Percentiles rank a stretch among this genome's conserved stretches.
These are phyloP conservation scores for Fusarium neocosmosporiellum DNA, from an alignment of 2,329 filamentous ascomycete species.

Conservation along the genomic window DNA sequence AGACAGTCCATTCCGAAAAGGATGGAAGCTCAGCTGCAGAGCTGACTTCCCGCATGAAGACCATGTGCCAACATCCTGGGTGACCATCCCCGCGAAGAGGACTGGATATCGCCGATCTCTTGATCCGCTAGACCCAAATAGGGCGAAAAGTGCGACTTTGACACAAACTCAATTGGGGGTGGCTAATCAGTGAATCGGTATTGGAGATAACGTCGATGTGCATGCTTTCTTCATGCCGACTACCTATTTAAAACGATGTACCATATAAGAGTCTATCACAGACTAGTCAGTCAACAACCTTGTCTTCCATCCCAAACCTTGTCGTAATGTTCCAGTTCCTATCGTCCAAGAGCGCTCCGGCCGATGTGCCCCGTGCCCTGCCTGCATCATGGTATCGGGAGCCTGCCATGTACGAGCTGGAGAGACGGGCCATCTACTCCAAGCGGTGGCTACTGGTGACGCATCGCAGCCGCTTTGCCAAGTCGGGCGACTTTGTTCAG, in stretches of 20 bases:
- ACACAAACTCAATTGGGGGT: not conserved
- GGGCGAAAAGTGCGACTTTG: not conserved
- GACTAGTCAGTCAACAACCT: not conserved
- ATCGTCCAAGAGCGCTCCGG: not conserved
- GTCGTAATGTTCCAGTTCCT: conserved; percentile 1
- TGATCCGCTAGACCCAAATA: not conserved
- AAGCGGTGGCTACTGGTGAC: conserved; percentile 11
- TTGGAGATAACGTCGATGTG: not conserved
- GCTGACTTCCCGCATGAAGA: not conserved
- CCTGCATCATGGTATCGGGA: conserved; percentile 11
- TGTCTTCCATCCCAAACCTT: not conserved
- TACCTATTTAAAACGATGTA: not conserved
- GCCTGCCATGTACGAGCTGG: conserved; percentile 8
- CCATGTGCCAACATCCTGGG: not conserved
- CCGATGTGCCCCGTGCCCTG: not conserved
- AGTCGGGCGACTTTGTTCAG: conserved; percentile 54
- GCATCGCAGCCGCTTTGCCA: conserved; percentile 5
- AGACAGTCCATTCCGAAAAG: not conserved
- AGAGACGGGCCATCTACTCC: conserved; percentile 13
- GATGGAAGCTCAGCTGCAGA: not conserved
- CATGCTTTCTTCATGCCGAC: not conserved
- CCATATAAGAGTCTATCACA: not conserved
- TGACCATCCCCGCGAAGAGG: not conserved
- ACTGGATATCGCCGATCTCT: not conserved
- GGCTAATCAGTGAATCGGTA: not conserved